These are phyloP conservation scores for Apiospora aurea DNA, from an alignment of 2,329 filamentous ascomycete species.

Conservation along the genomic window DNA sequence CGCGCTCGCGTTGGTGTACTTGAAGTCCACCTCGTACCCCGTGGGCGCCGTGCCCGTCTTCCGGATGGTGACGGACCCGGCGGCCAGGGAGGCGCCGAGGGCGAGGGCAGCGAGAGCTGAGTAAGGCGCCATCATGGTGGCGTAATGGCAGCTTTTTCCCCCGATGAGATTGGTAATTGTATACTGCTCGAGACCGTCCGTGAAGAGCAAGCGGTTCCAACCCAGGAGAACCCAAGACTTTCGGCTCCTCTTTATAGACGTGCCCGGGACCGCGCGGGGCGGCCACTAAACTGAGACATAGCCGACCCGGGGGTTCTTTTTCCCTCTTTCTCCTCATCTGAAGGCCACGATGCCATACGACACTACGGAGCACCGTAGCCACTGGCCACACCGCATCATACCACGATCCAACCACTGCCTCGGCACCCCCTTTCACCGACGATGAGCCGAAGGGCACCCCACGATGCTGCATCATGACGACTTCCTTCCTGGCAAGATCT, in stretches of 20 bases:
- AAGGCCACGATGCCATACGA: constrained; percentile 7
- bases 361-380: not conserved
- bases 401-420: not conserved
- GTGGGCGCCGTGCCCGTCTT: constrained; percentile 25
- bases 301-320: not conserved
- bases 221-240: not conserved
- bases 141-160: not conserved
- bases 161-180: not conserved
- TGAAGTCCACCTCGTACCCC: constrained; percentile 26
- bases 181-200: not conserved
- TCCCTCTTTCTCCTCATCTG: constrained; percentile 8
- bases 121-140: constrained; percentile 16
- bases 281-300: not conserved
- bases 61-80: constrained; percentile 23
- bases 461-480: constrained; percentile 11
- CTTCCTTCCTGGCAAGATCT: not conserved
- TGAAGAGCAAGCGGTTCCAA: not conserved
- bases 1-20: constrained; percentile 25
- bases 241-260: constrained; percentile 1
- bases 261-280: not conserved
- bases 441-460: not conserved
- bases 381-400: not conserved
- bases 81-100: constrained; percentile 5
- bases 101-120: constrained; percentile 5
- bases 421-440: not conserved